Base-by-base conservation (phyloP, 768 basidiomycete genomes). In the Mycena floridula region DNA sequence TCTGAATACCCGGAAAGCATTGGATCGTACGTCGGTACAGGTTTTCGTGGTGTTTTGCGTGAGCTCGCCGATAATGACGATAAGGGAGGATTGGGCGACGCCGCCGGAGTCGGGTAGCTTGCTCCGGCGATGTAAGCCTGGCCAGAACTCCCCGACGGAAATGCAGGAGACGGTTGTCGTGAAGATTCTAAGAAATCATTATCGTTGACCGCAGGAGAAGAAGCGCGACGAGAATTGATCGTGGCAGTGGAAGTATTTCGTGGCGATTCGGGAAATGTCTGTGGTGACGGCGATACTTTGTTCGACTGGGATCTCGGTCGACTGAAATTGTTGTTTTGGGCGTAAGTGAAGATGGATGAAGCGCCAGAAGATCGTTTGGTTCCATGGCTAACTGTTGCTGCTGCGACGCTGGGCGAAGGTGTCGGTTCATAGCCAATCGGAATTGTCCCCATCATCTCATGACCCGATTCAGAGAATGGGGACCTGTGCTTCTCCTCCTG, bases 1-100 rank as follows among this genome's bases (percentile, higher is more conserved):
- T 49, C 40, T 5, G 50, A 44, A 7, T 25, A 45, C 18, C 3
- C 43, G 13, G 41, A 23, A n/a, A 25, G 45, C 16, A 26, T 40
- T 30, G 63, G 56, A 49, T 72, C 63, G 49, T 79, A 81, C 13
- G 61, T 64, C 8, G 79, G 79, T n/a, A 79, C 79, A 11, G 79
- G 76, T 54, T 81, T 81, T 38, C 79, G 64, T 23, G 74, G 61
- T 38, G 59, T 60, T 32, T 66, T 67, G 40, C 66, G 59, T 27
- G 42, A 40, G 21, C 46, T 47, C 46, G 37, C 44, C 41, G 41
- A 30, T 11, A 20, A 28, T 12, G 41, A 20, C 15, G 41, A 18
- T 8, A 30, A 25, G 5, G 41, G 41, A 13, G 41, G 41, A 27
- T 42, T 7, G n/a, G 43, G n/a, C 18, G 7, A 18, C 32, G 32